Evolutionary conservation across 495 filamentous ascomycete species (phyloP), one percentile per base, ranked within the genome.

Genomic region (Neurospora cerealis): DNA sequence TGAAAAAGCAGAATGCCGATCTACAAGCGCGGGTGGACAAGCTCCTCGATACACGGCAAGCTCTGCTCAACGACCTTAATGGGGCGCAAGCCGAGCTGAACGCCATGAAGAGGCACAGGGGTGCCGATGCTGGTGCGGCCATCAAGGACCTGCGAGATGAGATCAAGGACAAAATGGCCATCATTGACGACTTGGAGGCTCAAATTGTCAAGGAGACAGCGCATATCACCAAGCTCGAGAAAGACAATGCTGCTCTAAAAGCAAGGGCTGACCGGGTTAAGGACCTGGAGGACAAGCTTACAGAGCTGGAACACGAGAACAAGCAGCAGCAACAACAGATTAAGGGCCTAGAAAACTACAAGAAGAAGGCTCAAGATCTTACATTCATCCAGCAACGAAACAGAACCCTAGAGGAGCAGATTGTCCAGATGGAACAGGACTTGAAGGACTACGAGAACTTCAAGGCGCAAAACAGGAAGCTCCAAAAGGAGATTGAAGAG

Each of bases 311-410:
- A 73, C 89, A 88, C 21, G 90, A 94, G 70, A 89, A 90, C 44
- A 91, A 91, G 72, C 89, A 93, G 73, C 87, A 95, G 9, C 84
- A 87, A n/a, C 91, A 92, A 80, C 93, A 93, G 79, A 91, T 93
- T 36, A 96, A 93, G 76, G 89, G 88, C 19, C 87, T 89, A 0
- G 92, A 93, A 72, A 91, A 92, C 73, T 91, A 91, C 76, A 89
- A 90, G 74, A 89, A 91, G 78, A 94, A 95, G 80, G 83, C 93
- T 28, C 88, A 95, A 78, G 87, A 89, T 41, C 91, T 80, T 2
- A 78, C 80, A 2, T 73, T 69, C 19, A 81, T 81, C 40, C 79
- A 80, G 66, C 78, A 79, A 66, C 74, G 79, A 24, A 81, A 89
- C 74, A 88, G 91, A 74, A 88, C 88, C 9, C 62, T 82, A 21